Evolutionary conservation across 352 stramenopile species (phyloP), one percentile per base, ranked within the genome.

Genomic region (Phytophthora sojae): DNA sequence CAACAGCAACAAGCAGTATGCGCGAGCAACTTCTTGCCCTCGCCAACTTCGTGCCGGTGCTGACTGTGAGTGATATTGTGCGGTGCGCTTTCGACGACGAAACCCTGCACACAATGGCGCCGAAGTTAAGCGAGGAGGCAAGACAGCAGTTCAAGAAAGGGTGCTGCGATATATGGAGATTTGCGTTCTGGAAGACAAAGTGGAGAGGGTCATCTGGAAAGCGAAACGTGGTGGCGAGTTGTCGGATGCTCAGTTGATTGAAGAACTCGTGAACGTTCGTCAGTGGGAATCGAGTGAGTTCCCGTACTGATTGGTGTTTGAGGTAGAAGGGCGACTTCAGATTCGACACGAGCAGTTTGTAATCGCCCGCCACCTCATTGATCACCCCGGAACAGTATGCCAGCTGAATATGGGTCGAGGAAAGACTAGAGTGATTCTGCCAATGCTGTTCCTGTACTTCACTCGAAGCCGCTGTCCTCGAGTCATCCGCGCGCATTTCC

Each of bases 371-470:
- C 86, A 97, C 50, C 67, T 97, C 21, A 85, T 97, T 37, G 49
- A 90, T 8, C 71, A 84, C 12, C 80, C 81, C 12, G 80, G 86
- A 29, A 77, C 84, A 3, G 83, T 96, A 11, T 91, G 86, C 12
- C 89, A 97, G 61, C 77, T 97, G 6, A 96, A 96, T 62, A 97
- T 97, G 89, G 92, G 90, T 0, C 71, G 87, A 25, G 91, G 91
- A n/a, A 96, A 97, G 75, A 97, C 89, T n/a, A 68, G 82, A 4
- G 92, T 97, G 30, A 96, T 97, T 58, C 55, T 97, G 9, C 92
- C 92, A 0, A 96, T 97, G 89, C 71, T 97, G 1, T 89, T 96
- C 15, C 76, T 97, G 6, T 75, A 95, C 65, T 96, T 74, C 17
- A 73, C 75, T 4, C 71, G 39, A 35, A 71, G 37, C 21, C 45